Conservation (phyloP, 352 stramenopile genomes). For the Phytophthora foliorum region DNA sequence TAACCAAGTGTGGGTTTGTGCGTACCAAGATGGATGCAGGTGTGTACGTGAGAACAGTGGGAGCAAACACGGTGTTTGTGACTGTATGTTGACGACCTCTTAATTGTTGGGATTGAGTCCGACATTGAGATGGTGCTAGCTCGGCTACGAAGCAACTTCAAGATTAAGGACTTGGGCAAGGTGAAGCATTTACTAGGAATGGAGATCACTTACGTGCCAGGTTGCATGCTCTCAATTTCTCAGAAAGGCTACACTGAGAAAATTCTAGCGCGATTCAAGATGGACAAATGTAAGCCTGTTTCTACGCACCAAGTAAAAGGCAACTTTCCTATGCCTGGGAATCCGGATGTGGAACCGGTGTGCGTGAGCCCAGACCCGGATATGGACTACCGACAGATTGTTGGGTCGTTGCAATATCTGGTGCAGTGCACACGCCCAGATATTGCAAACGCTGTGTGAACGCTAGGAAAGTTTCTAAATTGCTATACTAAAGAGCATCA, state of each 20-base stretch:
- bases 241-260: slow-evolving; percentile 11
- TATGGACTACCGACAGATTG: slow-evolving; percentile 14
- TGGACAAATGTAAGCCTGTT: slow-evolving; percentile 13
- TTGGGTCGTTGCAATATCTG: slow-evolving; percentile 12
- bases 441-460: slow-evolving; percentile 10
- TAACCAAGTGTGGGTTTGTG: not conserved
- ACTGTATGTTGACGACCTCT: slow-evolving; percentile 18
- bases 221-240: slow-evolving; percentile 2
- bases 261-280: slow-evolving; percentile 2
- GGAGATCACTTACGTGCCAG: slow-evolving; percentile 14
- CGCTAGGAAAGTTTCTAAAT: slow-evolving; percentile 5
- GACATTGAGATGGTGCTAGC: slow-evolving; percentile 14
- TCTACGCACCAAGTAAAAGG: slow-evolving; percentile 11
- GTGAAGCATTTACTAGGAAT: slow-evolving; percentile 19
- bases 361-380: slow-evolving; percentile 11
- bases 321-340: slow-evolving; percentile 17
- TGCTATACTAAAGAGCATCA: slow-evolving; percentile 8
- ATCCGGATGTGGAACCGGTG: slow-evolving; percentile 12
- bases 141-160: slow-evolving; percentile 13
- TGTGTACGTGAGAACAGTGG: not conserved
- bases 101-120: slow-evolving; percentile 7
- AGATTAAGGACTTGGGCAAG: slow-evolving; percentile 10
- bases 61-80: slow-evolving; percentile 2
- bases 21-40: slow-evolving; percentile 4
- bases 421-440: slow-evolving; percentile 9